phyloP scores from a whole-genome alignment of 371 early-diverging fungal genomes.

The Rhizopus delemar region DNA sequence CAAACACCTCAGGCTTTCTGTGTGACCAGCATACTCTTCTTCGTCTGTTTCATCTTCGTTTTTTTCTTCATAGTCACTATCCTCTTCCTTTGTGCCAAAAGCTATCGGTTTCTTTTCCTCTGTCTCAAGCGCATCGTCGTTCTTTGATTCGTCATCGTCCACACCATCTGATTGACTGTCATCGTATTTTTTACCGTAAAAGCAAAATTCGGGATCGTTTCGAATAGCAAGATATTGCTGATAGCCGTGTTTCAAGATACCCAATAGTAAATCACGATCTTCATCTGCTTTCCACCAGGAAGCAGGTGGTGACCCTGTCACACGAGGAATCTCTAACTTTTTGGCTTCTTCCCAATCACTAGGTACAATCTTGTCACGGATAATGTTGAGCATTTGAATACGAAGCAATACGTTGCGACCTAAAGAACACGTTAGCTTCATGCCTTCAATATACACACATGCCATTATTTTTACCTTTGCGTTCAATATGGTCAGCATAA shows the following conservation, averaged over 20 bases:
- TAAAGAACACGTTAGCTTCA: too few species aligned
- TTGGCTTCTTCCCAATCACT: conserved; percentile 53
- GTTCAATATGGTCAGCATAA: conserved; percentile 72
- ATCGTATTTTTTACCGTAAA: conserved; percentile 60
- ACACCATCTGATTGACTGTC: conserved; percentile 47
- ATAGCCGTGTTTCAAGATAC: conserved; percentile 82
- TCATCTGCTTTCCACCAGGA: conserved; percentile 84
- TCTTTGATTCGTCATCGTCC: conserved; percentile 4
- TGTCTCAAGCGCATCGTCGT: conserved; percentile 1
- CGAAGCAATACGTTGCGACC: conserved; percentile 70
- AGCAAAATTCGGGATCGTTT: conserved; percentile 71
- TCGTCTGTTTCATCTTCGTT: conserved; percentile 4
- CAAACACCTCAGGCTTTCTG: conserved; percentile 24
- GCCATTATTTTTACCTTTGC: conserved; percentile 40
- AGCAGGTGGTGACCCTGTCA: conserved; percentile 58
- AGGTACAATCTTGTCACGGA: conserved; percentile 66
- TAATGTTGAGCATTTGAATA: conserved; percentile 75
- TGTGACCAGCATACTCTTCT: conserved; percentile 7
- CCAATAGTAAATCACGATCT: conserved; percentile 81
- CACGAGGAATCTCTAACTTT: conserved; percentile 51
- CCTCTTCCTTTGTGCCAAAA: conserved; percentile 20
- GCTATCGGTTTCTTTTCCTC: conserved; percentile 1
- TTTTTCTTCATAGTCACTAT: conserved; percentile 18
- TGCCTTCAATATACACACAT: too few species aligned
- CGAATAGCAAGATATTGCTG: conserved; percentile 68